A percentile compares a stretch with the other conserved stretches of the same genome.
These are phyloP conservation scores for Saccharomyces hybrid DNA, from an alignment of 1,139 yeast species.

Conservation along the genomic window DNA sequence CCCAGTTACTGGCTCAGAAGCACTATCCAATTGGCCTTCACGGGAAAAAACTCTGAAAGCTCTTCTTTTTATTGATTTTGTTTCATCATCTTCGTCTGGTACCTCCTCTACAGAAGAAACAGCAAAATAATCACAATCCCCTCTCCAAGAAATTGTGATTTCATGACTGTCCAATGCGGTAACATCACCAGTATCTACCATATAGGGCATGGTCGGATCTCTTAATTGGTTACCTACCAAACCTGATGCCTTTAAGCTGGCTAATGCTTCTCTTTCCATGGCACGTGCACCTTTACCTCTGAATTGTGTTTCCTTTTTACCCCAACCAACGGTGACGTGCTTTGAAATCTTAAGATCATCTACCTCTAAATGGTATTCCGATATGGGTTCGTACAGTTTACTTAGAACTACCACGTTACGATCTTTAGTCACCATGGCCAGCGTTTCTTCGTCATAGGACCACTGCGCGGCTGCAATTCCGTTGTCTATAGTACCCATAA, in stretches of 20 bases:
- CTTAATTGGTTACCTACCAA: conserved; percentile 55
- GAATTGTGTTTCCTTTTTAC: conserved; percentile 93
- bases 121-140: conserved; percentile 82
- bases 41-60: conserved; percentile 78
- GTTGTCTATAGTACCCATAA: conserved; percentile 79
- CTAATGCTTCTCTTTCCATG: conserved; percentile 51
- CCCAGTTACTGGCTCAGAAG: conserved; percentile 85
- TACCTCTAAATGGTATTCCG: conserved; percentile 52
- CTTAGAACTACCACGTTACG: conserved; percentile 60
- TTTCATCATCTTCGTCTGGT: conserved; percentile 30
- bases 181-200: conserved; percentile 59
- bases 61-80: conserved; percentile 48
- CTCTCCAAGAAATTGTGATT: conserved; percentile 77
- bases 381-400: conserved; percentile 71
- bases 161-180: conserved; percentile 46
- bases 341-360: conserved; percentile 66
- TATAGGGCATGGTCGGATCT: conserved; percentile 88
- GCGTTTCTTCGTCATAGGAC: conserved; percentile 89
- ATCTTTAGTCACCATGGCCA: conserved; percentile 61
- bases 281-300: conserved; percentile 89
- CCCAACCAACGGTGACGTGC: conserved; percentile 98
- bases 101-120: conserved; percentile 54
- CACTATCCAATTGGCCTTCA: conserved; percentile 72
- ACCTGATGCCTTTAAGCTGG: conserved; percentile 56
- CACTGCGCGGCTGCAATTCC: conserved; percentile 71